phyloP scores from a whole-genome alignment of 768 basidiomycete genomes.

The Tremella yokohamensis region DNA sequence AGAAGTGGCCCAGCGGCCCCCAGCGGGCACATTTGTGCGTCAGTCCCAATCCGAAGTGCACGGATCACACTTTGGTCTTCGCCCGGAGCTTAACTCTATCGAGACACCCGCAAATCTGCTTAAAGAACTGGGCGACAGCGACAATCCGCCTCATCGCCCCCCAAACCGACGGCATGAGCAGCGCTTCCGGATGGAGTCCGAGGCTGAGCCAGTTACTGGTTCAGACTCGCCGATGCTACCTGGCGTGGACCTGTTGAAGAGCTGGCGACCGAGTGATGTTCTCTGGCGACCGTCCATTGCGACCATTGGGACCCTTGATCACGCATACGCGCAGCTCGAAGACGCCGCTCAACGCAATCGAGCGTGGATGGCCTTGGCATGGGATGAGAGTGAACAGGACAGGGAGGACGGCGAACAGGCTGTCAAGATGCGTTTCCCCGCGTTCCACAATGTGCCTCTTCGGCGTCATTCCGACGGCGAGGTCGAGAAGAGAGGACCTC shows the following conservation, averaged over 20 bases:
- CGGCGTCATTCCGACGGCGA: slow-evolving; percentile 20
- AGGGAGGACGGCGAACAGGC: slow-evolving; percentile 10
- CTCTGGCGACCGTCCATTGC: slow-evolving; percentile 39
- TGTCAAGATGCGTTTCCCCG: slow-evolving; percentile 12
- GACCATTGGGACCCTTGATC: slow-evolving; percentile 40
- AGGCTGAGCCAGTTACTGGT: too few relatives aligned
- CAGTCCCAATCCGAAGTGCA: too few relatives aligned
- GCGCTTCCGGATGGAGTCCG: too few relatives aligned
- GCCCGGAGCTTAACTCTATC: too few relatives aligned
- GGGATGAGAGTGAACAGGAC: slow-evolving; percentile 16
- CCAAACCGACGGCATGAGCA: background rate
- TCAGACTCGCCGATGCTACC: too few relatives aligned
- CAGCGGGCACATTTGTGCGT: background rate
- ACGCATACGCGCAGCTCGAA: slow-evolving; percentile 35
- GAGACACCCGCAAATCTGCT: too few relatives aligned
- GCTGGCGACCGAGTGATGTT: slow-evolving; percentile 38
- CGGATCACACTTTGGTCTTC: too few relatives aligned
- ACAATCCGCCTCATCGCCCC: background rate
- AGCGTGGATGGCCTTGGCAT: slow-evolving; percentile 30
- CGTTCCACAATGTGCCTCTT: slow-evolving; percentile 21
- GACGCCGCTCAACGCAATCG: slow-evolving; percentile 3
- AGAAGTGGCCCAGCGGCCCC: background rate
- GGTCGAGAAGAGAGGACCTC: slow-evolving; percentile 22
- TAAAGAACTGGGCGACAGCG: background rate
- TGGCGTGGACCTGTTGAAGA: slow-evolving; percentile 7